Base-by-base conservation (phyloP, 2,329 filamentous ascomycete genomes). In the Phialemoniopsis sp. region DNA sequence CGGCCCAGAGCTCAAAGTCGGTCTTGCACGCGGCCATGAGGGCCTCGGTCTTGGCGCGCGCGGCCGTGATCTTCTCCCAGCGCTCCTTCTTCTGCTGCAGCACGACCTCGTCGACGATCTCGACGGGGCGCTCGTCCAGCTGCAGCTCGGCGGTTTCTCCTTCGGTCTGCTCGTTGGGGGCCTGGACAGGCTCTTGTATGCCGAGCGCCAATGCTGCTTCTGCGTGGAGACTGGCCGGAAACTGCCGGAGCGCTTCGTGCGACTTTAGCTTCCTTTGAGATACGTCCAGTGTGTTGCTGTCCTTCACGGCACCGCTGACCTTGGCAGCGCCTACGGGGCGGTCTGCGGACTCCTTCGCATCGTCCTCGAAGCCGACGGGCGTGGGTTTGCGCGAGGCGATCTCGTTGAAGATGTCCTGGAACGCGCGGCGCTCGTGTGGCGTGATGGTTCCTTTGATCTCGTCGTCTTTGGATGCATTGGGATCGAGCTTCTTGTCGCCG, bases 1-100 rank as follows among this genome's bases (percentile, higher is more conserved):
- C 59, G 7, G 76, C 57, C 84, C 85, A 89, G 9, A 89, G 65
- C 37, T 78, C 76, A 15, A 71, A 61, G 49, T 90, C 86, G 1
- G 77, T 77, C 42, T 64, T 49, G 14, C 80, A 80, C 3, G 51
- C 55, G 10, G 64, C 59, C 63, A 90, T 74, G 30, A 76, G 51
- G 6, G 49, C 46, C 45, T 77, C 72, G 8, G 88, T 40, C 29
- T 26, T 10, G 36, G 33, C 4, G 29, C 32, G 9, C 30, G 36
- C 17, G 32, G n/a, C 26, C 15, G 31, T 15, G 21, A 26, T 33
- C 13, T 28, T 35, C 13, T 30, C 12, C 13, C 17, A 13, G 8
- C n/a, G 21, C 14, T 28, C 34, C 13, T 36, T 13, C 12, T 8
- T 19, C 15, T 32, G 29, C 19, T 32, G 7, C 12, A 16, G 14